These are phyloP conservation scores for Acanthamoeba divionensis DNA, from an alignment of 208 protist genomes.

Conservation along the genomic window DNA sequence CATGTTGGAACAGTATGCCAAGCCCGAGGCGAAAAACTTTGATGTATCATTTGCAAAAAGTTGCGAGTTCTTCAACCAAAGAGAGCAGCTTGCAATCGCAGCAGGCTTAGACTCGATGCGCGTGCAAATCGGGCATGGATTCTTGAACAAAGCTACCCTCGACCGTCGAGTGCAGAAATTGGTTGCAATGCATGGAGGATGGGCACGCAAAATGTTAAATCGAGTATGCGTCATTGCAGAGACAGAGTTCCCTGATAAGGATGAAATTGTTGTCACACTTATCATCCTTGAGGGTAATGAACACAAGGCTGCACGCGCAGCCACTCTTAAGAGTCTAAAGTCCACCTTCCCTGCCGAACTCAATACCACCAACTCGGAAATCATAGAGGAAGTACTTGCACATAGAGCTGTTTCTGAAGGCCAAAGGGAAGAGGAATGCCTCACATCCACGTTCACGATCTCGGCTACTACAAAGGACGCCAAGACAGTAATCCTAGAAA, in stretches of 20 bases:
- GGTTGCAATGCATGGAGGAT: background rate
- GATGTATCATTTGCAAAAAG: background rate
- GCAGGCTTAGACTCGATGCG: conserved; percentile 49
- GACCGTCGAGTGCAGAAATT: background rate
- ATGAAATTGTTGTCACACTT: background rate
- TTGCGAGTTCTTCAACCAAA: conserved; percentile 28
- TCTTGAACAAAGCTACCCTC: background rate
- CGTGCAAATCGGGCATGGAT: conserved; percentile 18
- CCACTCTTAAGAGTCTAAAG: background rate
- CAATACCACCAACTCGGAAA: too few species aligned
- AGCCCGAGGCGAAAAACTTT: background rate
- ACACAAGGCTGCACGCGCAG: background rate
- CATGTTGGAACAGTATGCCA: conserved; percentile 31
- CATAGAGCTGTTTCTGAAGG: too few species aligned
- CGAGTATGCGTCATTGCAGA: background rate
- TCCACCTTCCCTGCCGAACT: background rate
- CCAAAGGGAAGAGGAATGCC: background rate
- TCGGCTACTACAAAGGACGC: too few species aligned
- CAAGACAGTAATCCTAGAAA: background rate
- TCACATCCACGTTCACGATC: too few species aligned
- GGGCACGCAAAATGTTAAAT: conserved; percentile 29
- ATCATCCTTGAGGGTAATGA: background rate
- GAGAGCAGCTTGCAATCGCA: conserved; percentile 45
- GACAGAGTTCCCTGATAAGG: background rate
- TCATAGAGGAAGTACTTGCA: background rate